Conservation (phyloP, 352 stramenopile species). For the Nothophytophthora sp. region DNA sequence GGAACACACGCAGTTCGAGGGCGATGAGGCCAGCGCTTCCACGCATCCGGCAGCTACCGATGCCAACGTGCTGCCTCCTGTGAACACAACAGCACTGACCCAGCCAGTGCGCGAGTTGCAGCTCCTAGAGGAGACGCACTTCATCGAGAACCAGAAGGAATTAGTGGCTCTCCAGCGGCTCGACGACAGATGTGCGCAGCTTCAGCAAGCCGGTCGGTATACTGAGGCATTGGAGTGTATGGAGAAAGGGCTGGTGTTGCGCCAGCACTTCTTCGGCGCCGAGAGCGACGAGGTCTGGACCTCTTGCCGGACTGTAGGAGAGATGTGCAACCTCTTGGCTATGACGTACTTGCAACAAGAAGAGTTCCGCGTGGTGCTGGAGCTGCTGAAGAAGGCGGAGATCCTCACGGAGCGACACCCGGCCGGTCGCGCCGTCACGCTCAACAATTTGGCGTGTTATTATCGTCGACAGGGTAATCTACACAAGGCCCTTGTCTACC, state of each 20-base stretch:
- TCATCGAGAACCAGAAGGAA: slow-evolving; percentile 82
- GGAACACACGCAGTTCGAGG: not conserved
- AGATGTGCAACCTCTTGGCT: slow-evolving; percentile 95
- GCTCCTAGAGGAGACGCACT: slow-evolving; percentile 42
- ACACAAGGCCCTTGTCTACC: slow-evolving; percentile 89
- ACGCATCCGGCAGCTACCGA: not conserved
- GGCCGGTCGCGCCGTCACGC: slow-evolving; percentile 85
- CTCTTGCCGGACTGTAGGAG: slow-evolving; percentile 91
- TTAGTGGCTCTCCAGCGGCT: slow-evolving; percentile 89
- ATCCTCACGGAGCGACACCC: slow-evolving; percentile 92
- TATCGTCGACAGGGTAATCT: slow-evolving; percentile 91
- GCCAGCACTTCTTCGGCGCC: slow-evolving; percentile 93
- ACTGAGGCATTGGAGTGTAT: slow-evolving; percentile 93
- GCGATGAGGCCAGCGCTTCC: not conserved
- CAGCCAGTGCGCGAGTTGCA: slow-evolving; percentile 17
- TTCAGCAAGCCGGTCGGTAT: slow-evolving; percentile 93
- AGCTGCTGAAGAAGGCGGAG: slow-evolving; percentile 94
- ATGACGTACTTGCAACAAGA: slow-evolving; percentile 97
- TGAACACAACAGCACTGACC: not conserved
- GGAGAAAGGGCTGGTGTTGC: slow-evolving; percentile 92
- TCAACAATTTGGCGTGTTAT: slow-evolving; percentile 96
- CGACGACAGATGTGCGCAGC: slow-evolving; percentile 87
- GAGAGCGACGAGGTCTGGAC: slow-evolving; percentile 90
- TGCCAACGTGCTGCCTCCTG: too few relatives aligned
- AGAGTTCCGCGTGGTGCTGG: slow-evolving; percentile 90